Base-by-base conservation (phyloP, 2,329 filamentous ascomycete genomes). In the Geosmithia flava region DNA sequence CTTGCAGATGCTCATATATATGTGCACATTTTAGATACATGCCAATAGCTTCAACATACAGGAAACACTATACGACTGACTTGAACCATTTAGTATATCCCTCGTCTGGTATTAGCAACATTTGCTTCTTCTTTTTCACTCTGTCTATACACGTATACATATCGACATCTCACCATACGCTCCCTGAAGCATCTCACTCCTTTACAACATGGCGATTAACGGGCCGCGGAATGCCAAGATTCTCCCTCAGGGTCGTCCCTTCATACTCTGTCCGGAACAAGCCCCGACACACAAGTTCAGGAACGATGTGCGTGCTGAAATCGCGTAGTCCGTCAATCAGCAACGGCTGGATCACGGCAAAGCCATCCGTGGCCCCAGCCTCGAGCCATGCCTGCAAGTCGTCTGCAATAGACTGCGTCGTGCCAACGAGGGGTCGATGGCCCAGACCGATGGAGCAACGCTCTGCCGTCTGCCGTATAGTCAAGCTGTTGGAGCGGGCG, bases 241-340 rank as follows among this genome's bases (percentile, higher is more conserved):
- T 44, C 10, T 44, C 42, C 27, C 42, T 44, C 19, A 44, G n/a
- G 7, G 42, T 20, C 27, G 20, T 20, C 2, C 42, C 42, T 13
- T 44, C 20, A 20, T 44, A 44, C 17, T 44, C 42, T 5, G 42
- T 20, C n/a, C 42, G 42, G 20, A 44, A 44, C n/a, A 44, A 29
- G 6, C 42, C 42, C 7, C 42, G 20, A 11, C 42, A 17, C 20
- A 44, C 42, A 42, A 77, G 53, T 55, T 75, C 72, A 1, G 73
- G 73, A 8, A 77, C 60, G 48, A 77, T 52, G 3, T 58, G 61
- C 43, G 71, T 56, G 0, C 63, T 64, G 7, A 76, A 69, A 53
- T 71, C 72, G 17, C 75, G 69, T 40, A 76, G 51, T 0, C 73
- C 73, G 50, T 76, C 65, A 0, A 72, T 72, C 43, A 76, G 46